Evolutionary conservation across 805 yeast species (phyloP).

Genomic region (Saccharomyces paradoxus): DNA sequence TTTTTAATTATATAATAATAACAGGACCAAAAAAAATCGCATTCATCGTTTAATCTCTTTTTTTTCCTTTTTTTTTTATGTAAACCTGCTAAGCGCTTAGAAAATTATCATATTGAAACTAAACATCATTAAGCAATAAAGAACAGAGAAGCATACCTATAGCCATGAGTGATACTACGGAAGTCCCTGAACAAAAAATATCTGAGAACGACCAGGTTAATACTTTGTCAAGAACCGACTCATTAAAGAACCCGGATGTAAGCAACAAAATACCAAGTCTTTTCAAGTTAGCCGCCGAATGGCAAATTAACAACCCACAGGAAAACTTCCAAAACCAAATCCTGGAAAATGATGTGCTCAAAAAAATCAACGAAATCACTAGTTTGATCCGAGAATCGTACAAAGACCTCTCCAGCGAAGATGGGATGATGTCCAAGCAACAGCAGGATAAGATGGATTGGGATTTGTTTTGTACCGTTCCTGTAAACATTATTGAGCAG

Average conservation of each 20-base stretch:
- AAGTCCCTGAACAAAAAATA: not conserved
- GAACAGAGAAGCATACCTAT: not conserved
- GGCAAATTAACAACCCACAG: conserved; percentile 16
- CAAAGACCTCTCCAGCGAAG: conserved; percentile 4
- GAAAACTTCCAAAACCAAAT: conserved; percentile 9
- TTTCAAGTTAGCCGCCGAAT: conserved; percentile 18
- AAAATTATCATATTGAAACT: not conserved
- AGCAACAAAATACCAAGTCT: not conserved
- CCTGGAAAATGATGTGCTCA: conserved; percentile 12
- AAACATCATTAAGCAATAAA: not conserved
- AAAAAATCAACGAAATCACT: conserved; percentile 13
- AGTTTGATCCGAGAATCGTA: conserved; percentile 4
- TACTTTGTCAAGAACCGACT: not conserved
- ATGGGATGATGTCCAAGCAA: conserved; percentile 2
- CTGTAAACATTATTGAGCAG: conserved; percentile 24
- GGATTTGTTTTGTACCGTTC: conserved; percentile 25
- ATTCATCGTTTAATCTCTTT: not conserved
- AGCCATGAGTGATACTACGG: not conserved
- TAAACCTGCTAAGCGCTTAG: not conserved
- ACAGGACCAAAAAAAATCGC: not conserved
- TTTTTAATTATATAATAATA: not conserved
- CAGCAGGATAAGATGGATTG: conserved; percentile 19
- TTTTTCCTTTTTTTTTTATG: not conserved
- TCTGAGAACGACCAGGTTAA: not conserved
- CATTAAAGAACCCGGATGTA: not conserved